Evolutionary conservation across 1,139 yeast genomes (phyloP).

Genomic region (Kodamaea sp.): DNA sequence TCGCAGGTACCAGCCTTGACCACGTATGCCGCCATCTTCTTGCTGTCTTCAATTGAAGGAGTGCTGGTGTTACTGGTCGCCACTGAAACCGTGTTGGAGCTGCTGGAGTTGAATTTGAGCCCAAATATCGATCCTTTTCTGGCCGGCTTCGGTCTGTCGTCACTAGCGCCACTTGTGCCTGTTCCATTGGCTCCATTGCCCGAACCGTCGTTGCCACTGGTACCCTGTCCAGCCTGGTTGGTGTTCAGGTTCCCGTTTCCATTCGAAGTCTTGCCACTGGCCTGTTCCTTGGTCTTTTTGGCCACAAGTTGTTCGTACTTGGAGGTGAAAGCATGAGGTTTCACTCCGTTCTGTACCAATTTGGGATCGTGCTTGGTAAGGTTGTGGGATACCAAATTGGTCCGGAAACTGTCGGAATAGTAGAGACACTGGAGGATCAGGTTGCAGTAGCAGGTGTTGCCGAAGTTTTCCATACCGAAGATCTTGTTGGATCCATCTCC

Average conservation of each 20-base stretch:
- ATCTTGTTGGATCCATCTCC: slow-evolving; percentile 74
- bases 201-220: slow-evolving; percentile 6
- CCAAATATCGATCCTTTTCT: slow-evolving; percentile 46
- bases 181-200: slow-evolving; percentile 3
- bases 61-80: slow-evolving; percentile 1
- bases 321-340: slow-evolving; percentile 47
- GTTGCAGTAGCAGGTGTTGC: slow-evolving; percentile 93
- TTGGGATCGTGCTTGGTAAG: slow-evolving; percentile 39
- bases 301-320: slow-evolving; percentile 45
- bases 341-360: slow-evolving; percentile 41
- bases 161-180: slow-evolving; percentile 4
- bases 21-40: slow-evolving; percentile 20
- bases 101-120: slow-evolving; percentile 32
- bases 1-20: slow-evolving; percentile 36
- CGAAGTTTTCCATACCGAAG: slow-evolving; percentile 94
- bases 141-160: slow-evolving; percentile 32
- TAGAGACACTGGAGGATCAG: slow-evolving; percentile 87
- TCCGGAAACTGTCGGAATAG: slow-evolving; percentile 70
- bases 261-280: slow-evolving; percentile 10
- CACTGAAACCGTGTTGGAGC: slow-evolving; percentile 2
- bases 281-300: slow-evolving; percentile 41
- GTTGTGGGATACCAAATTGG: slow-evolving; percentile 45
- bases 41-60: slow-evolving; percentile 10
- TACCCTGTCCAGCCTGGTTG: slow-evolving; percentile 3
- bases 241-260: background rate